Evolutionary conservation across 106 monocot species (phyloP).

Genomic region (Agapanthus africanus): DNA sequence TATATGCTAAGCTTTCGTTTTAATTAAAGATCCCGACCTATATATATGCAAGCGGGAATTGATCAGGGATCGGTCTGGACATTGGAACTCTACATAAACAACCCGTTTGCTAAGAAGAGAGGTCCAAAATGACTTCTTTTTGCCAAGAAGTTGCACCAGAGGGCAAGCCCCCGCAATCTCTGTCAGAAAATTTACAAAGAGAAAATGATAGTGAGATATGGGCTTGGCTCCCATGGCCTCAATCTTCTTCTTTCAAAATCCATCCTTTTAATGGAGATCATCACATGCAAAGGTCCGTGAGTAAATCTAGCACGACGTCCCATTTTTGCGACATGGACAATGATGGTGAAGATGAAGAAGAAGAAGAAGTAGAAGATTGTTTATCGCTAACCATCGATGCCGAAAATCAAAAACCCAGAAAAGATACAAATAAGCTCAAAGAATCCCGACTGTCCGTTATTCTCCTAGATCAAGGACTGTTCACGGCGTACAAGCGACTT

Average conservation of each 20-base stretch:
- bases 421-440: background rate
- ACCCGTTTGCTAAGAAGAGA: too few species aligned
- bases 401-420: background rate
- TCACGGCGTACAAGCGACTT: constrained; percentile 65
- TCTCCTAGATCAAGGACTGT: constrained; percentile 49
- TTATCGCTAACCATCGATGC: background rate
- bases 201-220: constrained; percentile 2
- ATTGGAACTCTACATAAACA: too few species aligned
- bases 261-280: constrained; percentile 3
- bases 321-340: constrained; percentile 38
- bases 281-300: background rate
- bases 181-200: too few species aligned
- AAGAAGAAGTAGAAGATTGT: background rate
- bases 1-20: too few species aligned
- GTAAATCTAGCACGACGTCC: constrained; percentile 33
- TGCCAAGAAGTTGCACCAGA: too few species aligned
- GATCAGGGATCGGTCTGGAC: too few species aligned
- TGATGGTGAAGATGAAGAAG: background rate
- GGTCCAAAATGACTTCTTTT: too few species aligned
- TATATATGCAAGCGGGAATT: too few species aligned
- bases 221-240: constrained; percentile 27
- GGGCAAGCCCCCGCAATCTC: too few species aligned
- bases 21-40: too few species aligned
- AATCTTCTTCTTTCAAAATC: constrained; percentile 3
- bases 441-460: constrained; percentile 35